Conservation (phyloP, 257 asterid genomes). For the Solanum verrucosum region DNA sequence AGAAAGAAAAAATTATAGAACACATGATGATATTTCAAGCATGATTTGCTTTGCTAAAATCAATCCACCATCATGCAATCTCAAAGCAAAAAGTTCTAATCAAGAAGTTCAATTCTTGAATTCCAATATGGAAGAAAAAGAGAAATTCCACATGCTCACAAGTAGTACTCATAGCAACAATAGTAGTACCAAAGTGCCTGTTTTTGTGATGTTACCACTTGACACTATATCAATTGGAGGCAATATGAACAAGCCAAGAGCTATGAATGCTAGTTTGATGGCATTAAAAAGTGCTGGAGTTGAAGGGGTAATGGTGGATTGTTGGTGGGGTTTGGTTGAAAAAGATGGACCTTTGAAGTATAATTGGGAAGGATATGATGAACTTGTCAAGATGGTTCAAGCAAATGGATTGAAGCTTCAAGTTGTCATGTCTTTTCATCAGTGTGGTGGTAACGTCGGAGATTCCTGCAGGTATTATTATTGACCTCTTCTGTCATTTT, state of each 20-base stretch:
- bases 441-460: constrained; percentile 91
- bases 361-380: constrained; percentile 89
- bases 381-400: constrained; percentile 64
- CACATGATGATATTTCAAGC: constrained; percentile 40
- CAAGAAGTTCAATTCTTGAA: constrained; percentile 25
- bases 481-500: not conserved
- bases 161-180: constrained; percentile 16
- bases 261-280: constrained; percentile 84
- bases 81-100: constrained; percentile 32
- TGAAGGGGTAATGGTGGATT: constrained; percentile 94
- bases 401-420: constrained; percentile 77
- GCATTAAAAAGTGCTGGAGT: constrained; percentile 82
- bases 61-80: constrained; percentile 34
- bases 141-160: constrained; percentile 39
- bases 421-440: constrained; percentile 92
- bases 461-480: constrained; percentile 69
- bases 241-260: constrained; percentile 50
- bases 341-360: constrained; percentile 76
- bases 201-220: constrained; percentile 88
- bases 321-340: constrained; percentile 96
- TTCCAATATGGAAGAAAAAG: constrained; percentile 23
- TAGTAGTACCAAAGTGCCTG: constrained; percentile 49
- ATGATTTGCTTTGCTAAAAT: constrained; percentile 38
- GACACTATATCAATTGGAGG: constrained; percentile 64
- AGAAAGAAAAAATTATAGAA: constrained; percentile 31